phyloP scores from a whole-genome alignment of 2,329 filamentous ascomycete species.

The Helicocarpus griseus region DNA sequence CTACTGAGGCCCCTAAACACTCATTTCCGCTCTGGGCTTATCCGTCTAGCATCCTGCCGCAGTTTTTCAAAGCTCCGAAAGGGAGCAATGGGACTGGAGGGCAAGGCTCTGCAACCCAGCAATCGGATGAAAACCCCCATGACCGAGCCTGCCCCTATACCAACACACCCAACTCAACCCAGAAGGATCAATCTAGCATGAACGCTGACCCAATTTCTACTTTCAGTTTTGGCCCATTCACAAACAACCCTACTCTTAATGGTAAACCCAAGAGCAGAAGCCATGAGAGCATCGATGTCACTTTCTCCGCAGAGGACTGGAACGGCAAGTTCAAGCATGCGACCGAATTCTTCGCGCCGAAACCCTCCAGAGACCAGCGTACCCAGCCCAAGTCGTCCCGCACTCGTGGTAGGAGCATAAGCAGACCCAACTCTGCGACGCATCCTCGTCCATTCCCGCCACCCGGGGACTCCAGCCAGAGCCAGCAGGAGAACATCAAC shows the following conservation, averaged over 20 bases:
- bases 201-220: slow-evolving; percentile 3
- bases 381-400: slow-evolving; percentile 14
- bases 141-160: background rate
- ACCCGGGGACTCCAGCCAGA: slow-evolving; percentile 11
- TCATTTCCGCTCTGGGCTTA: slow-evolving; percentile 18
- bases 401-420: slow-evolving; percentile 16
- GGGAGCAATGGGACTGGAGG: background rate
- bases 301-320: slow-evolving; percentile 36
- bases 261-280: slow-evolving; percentile 24
- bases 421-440: slow-evolving; percentile 14
- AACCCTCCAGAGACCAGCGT: slow-evolving; percentile 17
- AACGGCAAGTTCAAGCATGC: slow-evolving; percentile 25
- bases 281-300: slow-evolving; percentile 25
- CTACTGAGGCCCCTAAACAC: slow-evolving; percentile 9
- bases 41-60: slow-evolving; percentile 17
- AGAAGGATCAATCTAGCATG: background rate
- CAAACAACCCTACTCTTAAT: slow-evolving; percentile 8
- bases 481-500: slow-evolving; percentile 9
- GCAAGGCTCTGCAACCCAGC: background rate
- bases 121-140: background rate
- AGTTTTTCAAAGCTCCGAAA: slow-evolving; percentile 11
- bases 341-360: slow-evolving; percentile 28
- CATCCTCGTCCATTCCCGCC: slow-evolving; percentile 12
- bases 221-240: slow-evolving; percentile 6
- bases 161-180: background rate